Base-by-base conservation (phyloP, 2,329 filamentous ascomycete genomes). In the Pestalotiopsis sp. region DNA sequence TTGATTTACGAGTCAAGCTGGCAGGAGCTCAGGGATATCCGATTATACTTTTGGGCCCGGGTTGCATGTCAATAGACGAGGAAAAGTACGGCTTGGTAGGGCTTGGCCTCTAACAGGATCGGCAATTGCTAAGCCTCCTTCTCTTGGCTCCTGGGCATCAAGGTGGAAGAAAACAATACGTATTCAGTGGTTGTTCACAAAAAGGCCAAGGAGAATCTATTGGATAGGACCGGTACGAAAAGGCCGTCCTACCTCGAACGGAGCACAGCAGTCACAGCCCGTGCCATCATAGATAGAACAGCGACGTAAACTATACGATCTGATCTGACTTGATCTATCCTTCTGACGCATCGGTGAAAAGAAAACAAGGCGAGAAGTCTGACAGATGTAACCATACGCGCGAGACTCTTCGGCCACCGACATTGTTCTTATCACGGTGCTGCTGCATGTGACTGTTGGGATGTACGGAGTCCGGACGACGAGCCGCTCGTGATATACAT, bases 1-100 rank as follows among this genome's bases (percentile, higher is more conserved):
- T 64, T 64, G 61, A 23, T 64, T 17, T 25, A 20, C 11, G 36
- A 49, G 40, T 45, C 40, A 25, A 62, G 59, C 4, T 20, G 59
- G 17, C 14, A 64, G 40, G 27, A 64, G 61, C 61, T 49, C 61
- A 64, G 41, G 41, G 40, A 64, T 38, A 49, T 45, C 20, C 20
- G 17, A 64, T 45, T 64, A 64, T 13, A 31, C 61, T 64, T 64
- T 64, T 31, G 17, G 45, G 41, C 41, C 49, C n/a, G 20, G 27
- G 61, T 25, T 36, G 36, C 38, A 38, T 36, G 20, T 20, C 61
- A 52, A 49, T 64, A 38, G 61, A 62, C n/a, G 59, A 40, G 9
- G 56, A 41, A 62, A 62, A 62, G 59, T 62, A 62, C 59, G 59
- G 27, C 59, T 62, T 62, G 59, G 59, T 40, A 62, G 27, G 27